Evolutionary conservation across 257 asterid species (phyloP), one percentile per base, ranked within the genome.

Genomic region (Solanum peruvianum): DNA sequence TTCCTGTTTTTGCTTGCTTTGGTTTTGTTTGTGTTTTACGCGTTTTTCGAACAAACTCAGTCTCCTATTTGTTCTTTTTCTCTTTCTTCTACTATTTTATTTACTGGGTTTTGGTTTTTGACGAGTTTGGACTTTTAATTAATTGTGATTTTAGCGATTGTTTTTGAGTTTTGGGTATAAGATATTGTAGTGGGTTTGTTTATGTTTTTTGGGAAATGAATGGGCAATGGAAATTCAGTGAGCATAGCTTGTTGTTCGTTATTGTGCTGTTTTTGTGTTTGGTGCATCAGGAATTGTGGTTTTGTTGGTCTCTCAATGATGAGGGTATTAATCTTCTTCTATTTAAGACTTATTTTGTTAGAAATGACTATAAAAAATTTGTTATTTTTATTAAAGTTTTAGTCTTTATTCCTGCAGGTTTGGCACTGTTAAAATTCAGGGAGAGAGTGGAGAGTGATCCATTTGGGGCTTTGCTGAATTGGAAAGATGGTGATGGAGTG

Each of bases 381-480:
- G 42, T 45, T 16, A 47, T 80, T 78, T 80, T 15, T 27, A 27
- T 80, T 80, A 23, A 80, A 45, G 44, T 16, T 29, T 81, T 6
- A 29, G 31, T 81, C 85, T 80, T 80, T 47, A 78, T 37, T 45
- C 35, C 66, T 86, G 72, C 88, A 96, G 99, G 99, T 77, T 49
- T 92, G 87, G 93, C 94, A 77, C 91, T 95, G 92, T 87, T 94
- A 91, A 95, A 92, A 88, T 89, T 94, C 86, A 92, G 89, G 88
- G 97, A 92, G 86, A 89, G 88, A 45, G 91, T 94, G 35, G 87
- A 39, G 25, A 88, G 88, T 84, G 98, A 95, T 91, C 98, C 98
- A 12, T 56, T 86, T 56, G 95, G 95, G 85, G 94, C 92, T 73
- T 88, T 96, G 87, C 89, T 91, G 23, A 90, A 92, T 91, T 95